Percentiles rank a stretch among this genome's conserved stretches.
Conservation (phyloP, 352 stramenopile genomes). For the Halophytophthora polymorphica region DNA sequence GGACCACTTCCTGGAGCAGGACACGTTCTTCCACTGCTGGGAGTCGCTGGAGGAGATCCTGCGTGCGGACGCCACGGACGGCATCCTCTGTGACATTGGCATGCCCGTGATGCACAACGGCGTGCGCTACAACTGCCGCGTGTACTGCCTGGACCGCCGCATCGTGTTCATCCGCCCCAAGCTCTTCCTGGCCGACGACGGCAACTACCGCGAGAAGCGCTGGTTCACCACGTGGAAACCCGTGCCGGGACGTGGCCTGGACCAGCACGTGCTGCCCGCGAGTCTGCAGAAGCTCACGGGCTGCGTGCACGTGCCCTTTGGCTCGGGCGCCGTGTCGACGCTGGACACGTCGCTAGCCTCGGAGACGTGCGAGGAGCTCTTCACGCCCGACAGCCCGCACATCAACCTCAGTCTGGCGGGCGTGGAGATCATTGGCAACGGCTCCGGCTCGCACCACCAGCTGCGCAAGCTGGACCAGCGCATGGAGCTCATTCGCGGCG, state of each 20-base stretch:
- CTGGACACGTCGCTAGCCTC: constrained; percentile 88
- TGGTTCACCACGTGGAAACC: constrained; percentile 91
- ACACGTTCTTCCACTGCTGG: constrained; percentile 98
- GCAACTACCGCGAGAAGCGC: constrained; percentile 97
- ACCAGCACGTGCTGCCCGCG: constrained; percentile 76
- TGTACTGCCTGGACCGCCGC: constrained; percentile 92
- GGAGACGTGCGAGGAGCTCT: constrained; percentile 98
- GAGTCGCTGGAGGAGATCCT: constrained; percentile 91
- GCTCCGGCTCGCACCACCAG: constrained; percentile 96
- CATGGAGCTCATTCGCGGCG: constrained; percentile 89
- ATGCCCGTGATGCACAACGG: constrained; percentile 96
- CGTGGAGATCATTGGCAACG: constrained; percentile 98
- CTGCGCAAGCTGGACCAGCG: constrained; percentile 93
- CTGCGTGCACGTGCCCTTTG: constrained; percentile 78
- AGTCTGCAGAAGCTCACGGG: constrained; percentile 84
- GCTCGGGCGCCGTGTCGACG: constrained; percentile 71
- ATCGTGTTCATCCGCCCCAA: constrained; percentile 96
- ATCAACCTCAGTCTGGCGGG: constrained; percentile 93
- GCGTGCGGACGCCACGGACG: constrained; percentile 84
- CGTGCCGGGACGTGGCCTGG: constrained; percentile 35
- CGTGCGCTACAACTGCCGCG: constrained; percentile 97
- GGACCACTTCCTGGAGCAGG: constrained; percentile 98
- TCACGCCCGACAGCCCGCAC: constrained; percentile 94
- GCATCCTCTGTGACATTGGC: constrained; percentile 97
- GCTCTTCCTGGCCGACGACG: constrained; percentile 94